These are phyloP conservation scores for Colletotrichum navitas DNA, from an alignment of 2,329 filamentous ascomycete species.

Conservation along the genomic window DNA sequence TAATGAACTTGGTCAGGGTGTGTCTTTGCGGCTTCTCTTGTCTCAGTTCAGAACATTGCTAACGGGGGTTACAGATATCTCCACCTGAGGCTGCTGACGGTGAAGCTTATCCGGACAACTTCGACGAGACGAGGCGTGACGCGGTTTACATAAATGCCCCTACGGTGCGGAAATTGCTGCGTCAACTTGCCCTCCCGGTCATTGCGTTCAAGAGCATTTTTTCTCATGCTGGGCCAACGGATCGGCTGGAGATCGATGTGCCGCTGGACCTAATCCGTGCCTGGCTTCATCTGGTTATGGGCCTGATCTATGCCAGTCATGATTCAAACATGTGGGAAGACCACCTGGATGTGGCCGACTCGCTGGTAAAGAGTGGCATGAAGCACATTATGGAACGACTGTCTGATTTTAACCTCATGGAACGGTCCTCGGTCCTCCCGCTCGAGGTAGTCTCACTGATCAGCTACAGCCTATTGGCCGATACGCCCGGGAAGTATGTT, in stretches of 20 bases:
- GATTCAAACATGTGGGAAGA: constrained; percentile 46
- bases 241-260: constrained; percentile 46
- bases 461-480: constrained; percentile 54
- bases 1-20: constrained; percentile 49
- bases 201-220: constrained; percentile 45
- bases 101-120: constrained; percentile 1
- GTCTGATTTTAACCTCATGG: constrained; percentile 50
- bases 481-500: constrained; percentile 53
- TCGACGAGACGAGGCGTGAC: constrained; percentile 20
- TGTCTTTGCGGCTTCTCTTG: constrained; percentile 13
- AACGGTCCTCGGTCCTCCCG: constrained; percentile 55
- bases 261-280: constrained; percentile 54
- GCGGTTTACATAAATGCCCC: constrained; percentile 35
- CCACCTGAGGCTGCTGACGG: background rate
- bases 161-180: constrained; percentile 29
- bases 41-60: background rate
- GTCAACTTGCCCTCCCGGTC: constrained; percentile 38
- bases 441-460: constrained; percentile 58
- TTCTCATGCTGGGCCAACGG: constrained; percentile 38
- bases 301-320: constrained; percentile 48
- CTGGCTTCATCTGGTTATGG: constrained; percentile 59
- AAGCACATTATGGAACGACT: constrained; percentile 52
- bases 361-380: constrained; percentile 53
- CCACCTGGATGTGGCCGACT: constrained; percentile 49
- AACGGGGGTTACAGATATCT: background rate